Evolutionary conservation across 257 asterid species (phyloP), one percentile per base, ranked within the genome.

Genomic region (Solanum acaule): DNA sequence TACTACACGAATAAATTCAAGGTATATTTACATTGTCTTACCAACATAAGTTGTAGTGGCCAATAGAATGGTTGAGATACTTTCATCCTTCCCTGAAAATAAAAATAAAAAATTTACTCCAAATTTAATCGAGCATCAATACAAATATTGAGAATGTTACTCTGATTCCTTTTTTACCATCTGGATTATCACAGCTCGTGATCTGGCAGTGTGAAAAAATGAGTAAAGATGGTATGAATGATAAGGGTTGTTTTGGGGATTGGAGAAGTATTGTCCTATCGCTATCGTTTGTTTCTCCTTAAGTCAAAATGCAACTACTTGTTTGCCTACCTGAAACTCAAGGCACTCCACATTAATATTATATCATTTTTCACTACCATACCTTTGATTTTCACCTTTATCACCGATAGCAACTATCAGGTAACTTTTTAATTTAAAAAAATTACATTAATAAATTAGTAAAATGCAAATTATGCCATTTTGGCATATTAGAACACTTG

Each of bases 91-190:
- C 1, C 3, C 2, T 61, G 6, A 23, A 23, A 23, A 23, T 9
- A 9, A 61, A 2, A 59, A 22, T 1, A 20, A 59, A 22, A 59
- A 0, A 8, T 0, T 8, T 59, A 59, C 0, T 59, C 0, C 2
- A 2, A 61, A 61, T 61, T 61, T 23, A 23, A 9, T 61, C 7
- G 3, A 9, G 2, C 7, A 0, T 59, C 6, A 61, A 23, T 61
- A 23, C 0, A 61, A 0, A 61, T 61, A 20, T 59, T 20, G 27
- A 8, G 12, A 61, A 61, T 3, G 4, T 61, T 61, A 61, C 29
- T 23, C 14, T 8, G 27, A 8, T 61, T 23, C 29, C 29, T 9
- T 23, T 61, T 22, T 61, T 22, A 61, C 73, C 18, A 34, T 29
- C 38, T 70, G 6, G 76, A 15, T 70, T 27, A 70, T 29, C 37